A percentile compares a stretch with the other conserved stretches of the same genome.
Conservation (phyloP, 352 stramenopile species). For the Phytophthora pini region DNA sequence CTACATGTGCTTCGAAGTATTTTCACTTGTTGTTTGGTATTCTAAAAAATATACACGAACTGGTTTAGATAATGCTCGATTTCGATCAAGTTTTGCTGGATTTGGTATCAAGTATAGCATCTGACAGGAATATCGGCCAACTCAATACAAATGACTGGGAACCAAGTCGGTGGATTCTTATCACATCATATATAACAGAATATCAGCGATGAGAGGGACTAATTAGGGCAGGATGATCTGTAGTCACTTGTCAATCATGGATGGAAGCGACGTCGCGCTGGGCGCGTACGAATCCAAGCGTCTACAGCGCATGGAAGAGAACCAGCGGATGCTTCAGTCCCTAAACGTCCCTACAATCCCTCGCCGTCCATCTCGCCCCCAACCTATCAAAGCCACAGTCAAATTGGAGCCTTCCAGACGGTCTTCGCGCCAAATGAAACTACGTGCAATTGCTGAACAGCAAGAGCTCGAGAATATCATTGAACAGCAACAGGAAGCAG, state of each 20-base stretch:
- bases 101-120: too few relatives aligned
- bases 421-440: constrained; percentile 32
- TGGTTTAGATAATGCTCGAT: too few relatives aligned
- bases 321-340: constrained; percentile 18
- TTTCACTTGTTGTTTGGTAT: too few relatives aligned
- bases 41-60: too few relatives aligned
- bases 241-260: not conserved
- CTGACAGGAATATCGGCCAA: too few relatives aligned
- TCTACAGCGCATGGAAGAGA: constrained; percentile 30
- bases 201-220: too few relatives aligned
- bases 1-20: too few relatives aligned
- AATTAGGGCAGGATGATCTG: too few relatives aligned
- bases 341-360: constrained; percentile 17
- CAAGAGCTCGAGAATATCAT: constrained; percentile 6
- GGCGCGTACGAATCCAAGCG: constrained; percentile 30
- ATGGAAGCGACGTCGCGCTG: not conserved
- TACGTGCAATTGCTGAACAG: constrained; percentile 5
- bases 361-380: not conserved
- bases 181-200: too few relatives aligned
- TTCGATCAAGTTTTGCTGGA: too few relatives aligned
- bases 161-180: too few relatives aligned
- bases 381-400: constrained; percentile 7
- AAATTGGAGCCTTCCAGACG: constrained; percentile 40
- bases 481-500: not conserved
- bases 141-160: too few relatives aligned